Evolutionary conservation across 257 asterid genomes (phyloP).

Genomic region (Lantana camara): DNA sequence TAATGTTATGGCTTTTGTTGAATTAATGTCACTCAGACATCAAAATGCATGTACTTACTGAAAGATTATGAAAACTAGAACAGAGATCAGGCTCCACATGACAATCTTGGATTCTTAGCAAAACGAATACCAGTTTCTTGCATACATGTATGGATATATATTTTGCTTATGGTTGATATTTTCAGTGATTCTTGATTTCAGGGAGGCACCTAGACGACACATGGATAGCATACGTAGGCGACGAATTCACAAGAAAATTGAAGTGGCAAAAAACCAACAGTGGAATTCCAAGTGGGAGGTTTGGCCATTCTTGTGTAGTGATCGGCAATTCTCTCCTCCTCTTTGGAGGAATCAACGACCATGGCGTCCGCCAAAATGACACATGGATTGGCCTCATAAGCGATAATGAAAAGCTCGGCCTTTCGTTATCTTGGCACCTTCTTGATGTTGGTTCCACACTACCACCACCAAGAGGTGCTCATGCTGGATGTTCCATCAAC

Average conservation of each 20-base stretch:
- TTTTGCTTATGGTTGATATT: not conserved
- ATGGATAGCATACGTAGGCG: slow-evolving; percentile 72
- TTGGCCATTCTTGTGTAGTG: slow-evolving; percentile 83
- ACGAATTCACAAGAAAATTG: slow-evolving; percentile 43
- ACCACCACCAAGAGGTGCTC: slow-evolving; percentile 93
- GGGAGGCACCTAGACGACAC: slow-evolving; percentile 95
- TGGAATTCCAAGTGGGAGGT: slow-evolving; percentile 82
- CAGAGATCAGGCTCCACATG: not conserved
- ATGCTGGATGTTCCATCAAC: slow-evolving; percentile 74
- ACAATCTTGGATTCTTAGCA: not conserved
- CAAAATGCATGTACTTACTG: not conserved
- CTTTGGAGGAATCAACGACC: slow-evolving; percentile 92
- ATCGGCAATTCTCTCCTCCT: slow-evolving; percentile 57
- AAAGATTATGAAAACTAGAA: not conserved
- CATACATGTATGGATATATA: too few relatives aligned
- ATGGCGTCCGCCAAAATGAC: slow-evolving; percentile 71
- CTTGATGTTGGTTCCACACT: slow-evolving; percentile 53
- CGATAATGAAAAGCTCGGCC: slow-evolving; percentile 39
- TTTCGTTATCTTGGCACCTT: slow-evolving; percentile 71
- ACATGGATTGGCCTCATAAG: slow-evolving; percentile 69
- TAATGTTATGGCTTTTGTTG: too few relatives aligned
- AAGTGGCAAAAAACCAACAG: slow-evolving; percentile 72
- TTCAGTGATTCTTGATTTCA: slow-evolving; percentile 27
- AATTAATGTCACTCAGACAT: too few relatives aligned
- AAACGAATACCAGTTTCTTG: not conserved